phyloP scores from a whole-genome alignment of 1,284 basidiomycete genomes.

The Tetrapyrgos nigripes region DNA sequence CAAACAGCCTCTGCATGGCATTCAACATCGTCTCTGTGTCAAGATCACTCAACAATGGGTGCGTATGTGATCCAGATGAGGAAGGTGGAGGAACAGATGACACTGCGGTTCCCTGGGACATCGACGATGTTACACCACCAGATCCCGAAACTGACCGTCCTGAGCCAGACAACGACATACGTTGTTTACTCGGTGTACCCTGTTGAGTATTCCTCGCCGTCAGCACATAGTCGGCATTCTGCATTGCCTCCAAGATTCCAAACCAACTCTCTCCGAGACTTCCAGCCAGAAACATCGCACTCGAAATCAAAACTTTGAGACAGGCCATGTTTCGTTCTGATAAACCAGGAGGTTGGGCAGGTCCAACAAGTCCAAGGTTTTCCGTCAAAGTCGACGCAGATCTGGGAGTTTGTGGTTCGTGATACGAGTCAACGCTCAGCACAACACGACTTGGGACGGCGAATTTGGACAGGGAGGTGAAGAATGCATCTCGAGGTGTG shows the following conservation, averaged over 20 bases:
- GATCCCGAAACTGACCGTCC: not conserved
- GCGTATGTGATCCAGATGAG: slow-evolving; percentile 26
- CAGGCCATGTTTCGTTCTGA: slow-evolving; percentile 93
- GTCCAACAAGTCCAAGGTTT: slow-evolving; percentile 62
- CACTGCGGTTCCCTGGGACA: slow-evolving; percentile 22
- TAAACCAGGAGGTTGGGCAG: slow-evolving; percentile 68
- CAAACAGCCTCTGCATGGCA: slow-evolving; percentile 83
- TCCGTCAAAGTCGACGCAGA: slow-evolving; percentile 71
- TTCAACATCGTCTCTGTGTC: slow-evolving; percentile 77
- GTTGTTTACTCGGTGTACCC: slow-evolving; percentile 40
- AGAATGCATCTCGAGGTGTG: slow-evolving; percentile 93
- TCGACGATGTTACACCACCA: slow-evolving; percentile 27
- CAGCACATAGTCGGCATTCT: slow-evolving; percentile 93
- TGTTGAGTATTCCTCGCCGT: slow-evolving; percentile 53
- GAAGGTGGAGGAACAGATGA: slow-evolving; percentile 12
- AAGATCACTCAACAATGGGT: slow-evolving; percentile 74
- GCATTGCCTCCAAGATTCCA: slow-evolving; percentile 86
- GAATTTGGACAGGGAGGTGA: slow-evolving; percentile 86
- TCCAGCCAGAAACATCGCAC: slow-evolving; percentile 84
- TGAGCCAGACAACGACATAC: slow-evolving; percentile 11
- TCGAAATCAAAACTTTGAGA: slow-evolving; percentile 82
- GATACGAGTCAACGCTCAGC: slow-evolving; percentile 78
- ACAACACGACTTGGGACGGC: slow-evolving; percentile 90
- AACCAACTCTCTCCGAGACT: slow-evolving; percentile 92
- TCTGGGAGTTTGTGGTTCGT: slow-evolving; percentile 71